Evolutionary conservation across 495 filamentous ascomycete species (phyloP), one percentile per base, ranked within the genome.

Genomic region (Trichoderma virens): DNA sequence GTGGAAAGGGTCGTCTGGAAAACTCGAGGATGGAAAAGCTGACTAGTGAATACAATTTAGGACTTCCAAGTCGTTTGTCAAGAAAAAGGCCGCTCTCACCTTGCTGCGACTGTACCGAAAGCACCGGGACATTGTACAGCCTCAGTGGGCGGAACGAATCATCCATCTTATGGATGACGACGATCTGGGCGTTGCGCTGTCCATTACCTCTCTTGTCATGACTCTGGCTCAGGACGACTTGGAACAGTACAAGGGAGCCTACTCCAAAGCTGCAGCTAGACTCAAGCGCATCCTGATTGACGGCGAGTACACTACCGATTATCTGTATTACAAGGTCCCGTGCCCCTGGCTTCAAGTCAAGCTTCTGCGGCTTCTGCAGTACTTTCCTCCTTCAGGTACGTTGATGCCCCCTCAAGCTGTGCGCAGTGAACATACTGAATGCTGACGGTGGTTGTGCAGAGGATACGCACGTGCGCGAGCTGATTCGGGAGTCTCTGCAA

Each of bases 341-440:
- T 98, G 93, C 72, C 95, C 95, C 11, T 99, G 95, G 95, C 89
- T 98, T 39, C 95, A 99, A 75, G 90, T 97, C 65, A 99, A 99
- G 75, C 76, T 98, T 14, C 73, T 99, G 64, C 85, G 91, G 54
- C 71, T 99, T 61, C 80, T 99, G 65, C 95, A 99, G 73, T 99
- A 98, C 70, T 99, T 93, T 75, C 89, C 93, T 2, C 95, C 95
- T 31, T 95, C 94, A 78, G 89, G 92, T 93, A 85, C 66, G 81
- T 73, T 47, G n/a, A 43, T 41, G 62, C 39, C 47, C 2, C 11
- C 31, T 51, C 8, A 2, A 8, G n/a, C 8, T 25, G 16, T 25
- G 45, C 18, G n/a, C 6, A 25, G 2, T 31, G 31, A 23, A 31
- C 27, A 30, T 14, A 14, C 54, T 20, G 2, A 35, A 20, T 51